Base-by-base conservation (phyloP, 805 yeast species). In the Candida insectorum region DNA sequence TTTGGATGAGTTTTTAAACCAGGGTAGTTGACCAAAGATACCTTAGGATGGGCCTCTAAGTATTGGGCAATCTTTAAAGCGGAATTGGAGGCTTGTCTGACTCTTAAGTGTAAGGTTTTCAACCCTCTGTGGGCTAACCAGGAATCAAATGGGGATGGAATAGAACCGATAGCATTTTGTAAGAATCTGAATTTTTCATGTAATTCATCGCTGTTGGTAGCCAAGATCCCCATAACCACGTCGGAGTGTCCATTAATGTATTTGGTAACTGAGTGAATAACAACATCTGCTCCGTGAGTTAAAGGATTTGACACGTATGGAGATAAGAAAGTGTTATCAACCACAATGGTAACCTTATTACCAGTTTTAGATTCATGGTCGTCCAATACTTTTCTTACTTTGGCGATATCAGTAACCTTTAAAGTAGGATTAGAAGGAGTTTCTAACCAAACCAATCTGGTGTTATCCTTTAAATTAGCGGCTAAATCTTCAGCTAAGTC, bases 121-220 rank as follows among this genome's bases (percentile, higher is more conserved):
- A 86, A 71, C 54, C 95, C 95, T 59, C 96, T 75, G 71, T 85
- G 95, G 36, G 94, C 89, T 59, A 85, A 79, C 95, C 95, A 86
- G 26, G 87, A 75, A 65, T 87, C 95, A 58, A 86, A 87, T 34
- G 95, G 85, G 14, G 94, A 84, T 44, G 95, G 94, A 43, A 86
- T 75, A 17, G 94, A 87, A 42, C 95, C 96, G 50, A 84, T 69
- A 44, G 95, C 94, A 51, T 85, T 85, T 62, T 86, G 95, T 60
- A 85, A 71, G 69, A 84, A 85, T 41, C 84, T 71, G 61, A 80
- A 71, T 52, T 70, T 68, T 48, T 79, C 79, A 62, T 77, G 77
- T 49, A 83, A 62, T 31, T 54, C 68, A 36, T 73, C 79, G 48
- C 61, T 59, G 69, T 78, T 83, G 45, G 86, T 77, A 33, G 84